A percentile compares a stretch with the other conserved stretches of the same genome.
Conservation (phyloP, 2,329 filamentous ascomycete species). For the Calonectria hongkongensis region DNA sequence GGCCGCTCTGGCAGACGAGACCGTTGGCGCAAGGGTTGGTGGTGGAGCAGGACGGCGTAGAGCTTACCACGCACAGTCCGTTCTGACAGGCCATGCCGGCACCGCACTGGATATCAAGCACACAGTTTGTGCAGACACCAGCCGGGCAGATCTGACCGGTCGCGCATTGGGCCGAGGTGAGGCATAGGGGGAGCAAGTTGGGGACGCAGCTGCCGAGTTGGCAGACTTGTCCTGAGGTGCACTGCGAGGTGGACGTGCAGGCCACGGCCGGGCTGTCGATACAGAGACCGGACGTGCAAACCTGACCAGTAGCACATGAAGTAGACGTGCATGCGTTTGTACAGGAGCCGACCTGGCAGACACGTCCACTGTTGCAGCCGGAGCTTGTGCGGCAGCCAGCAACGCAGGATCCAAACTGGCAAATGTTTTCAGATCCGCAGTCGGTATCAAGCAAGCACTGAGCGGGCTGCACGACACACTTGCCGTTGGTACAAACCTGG, state of each 20-base stretch:
- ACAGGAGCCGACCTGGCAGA: slow-evolving; percentile 35
- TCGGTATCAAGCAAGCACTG: slow-evolving; percentile 27
- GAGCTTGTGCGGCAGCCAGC: slow-evolving; percentile 32
- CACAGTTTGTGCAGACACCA: slow-evolving; percentile 30
- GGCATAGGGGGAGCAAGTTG: slow-evolving; percentile 30
- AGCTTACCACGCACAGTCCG: slow-evolving; percentile 28
- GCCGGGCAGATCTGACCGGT: slow-evolving; percentile 32
- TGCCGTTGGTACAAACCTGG: slow-evolving; percentile 24
- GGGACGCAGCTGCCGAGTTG: slow-evolving; percentile 31
- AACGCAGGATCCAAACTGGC: slow-evolving; percentile 39
- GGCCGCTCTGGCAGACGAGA: slow-evolving; percentile 24
- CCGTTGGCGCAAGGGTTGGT: slow-evolving; percentile 25
- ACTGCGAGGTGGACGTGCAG: slow-evolving; percentile 27
- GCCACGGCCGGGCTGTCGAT: neutral
- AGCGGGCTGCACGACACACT: slow-evolving; percentile 2
- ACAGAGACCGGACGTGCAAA: slow-evolving; percentile 22
- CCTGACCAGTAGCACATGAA: slow-evolving; percentile 18
- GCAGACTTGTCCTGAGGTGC: slow-evolving; percentile 25
- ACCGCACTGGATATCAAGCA: slow-evolving; percentile 26
- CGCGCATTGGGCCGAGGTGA: slow-evolving; percentile 26
- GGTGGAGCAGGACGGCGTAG: slow-evolving; percentile 28
- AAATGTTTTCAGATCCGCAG: slow-evolving; percentile 24
- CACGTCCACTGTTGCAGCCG: slow-evolving; percentile 13
- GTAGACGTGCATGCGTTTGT: slow-evolving; percentile 3
- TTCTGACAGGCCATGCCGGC: slow-evolving; percentile 29